Percentiles rank a stretch among this genome's conserved stretches.
Conservation (phyloP, 2,329 filamentous ascomycete genomes). For the Westerdykella ornata region DNA sequence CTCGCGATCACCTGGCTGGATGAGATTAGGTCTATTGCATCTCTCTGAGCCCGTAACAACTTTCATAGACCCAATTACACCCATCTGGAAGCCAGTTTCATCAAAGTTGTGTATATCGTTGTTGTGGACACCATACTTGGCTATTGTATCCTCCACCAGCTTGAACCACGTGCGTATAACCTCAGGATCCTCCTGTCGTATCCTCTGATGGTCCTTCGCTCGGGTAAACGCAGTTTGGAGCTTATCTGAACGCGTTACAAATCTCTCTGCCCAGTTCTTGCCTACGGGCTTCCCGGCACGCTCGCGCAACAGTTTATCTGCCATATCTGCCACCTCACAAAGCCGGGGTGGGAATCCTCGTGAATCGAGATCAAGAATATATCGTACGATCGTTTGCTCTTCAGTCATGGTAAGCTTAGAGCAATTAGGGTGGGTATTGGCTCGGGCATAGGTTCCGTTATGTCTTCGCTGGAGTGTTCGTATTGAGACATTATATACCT, state of each 20-base stretch:
- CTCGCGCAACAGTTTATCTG: constrained; percentile 2
- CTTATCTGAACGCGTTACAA: constrained; percentile 10
- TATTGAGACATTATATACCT: background rate
- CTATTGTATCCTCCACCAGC: constrained; percentile 8
- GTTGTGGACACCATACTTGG: constrained; percentile 7
- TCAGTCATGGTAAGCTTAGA: constrained; percentile 2
- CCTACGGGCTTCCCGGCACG: constrained; percentile 6
- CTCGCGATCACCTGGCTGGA: constrained; percentile 12
- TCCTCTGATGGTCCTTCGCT: constrained; percentile 7
- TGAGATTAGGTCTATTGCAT: constrained; percentile 5
- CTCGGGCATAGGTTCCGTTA: constrained; percentile 1
- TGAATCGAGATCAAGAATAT: constrained; percentile 5
- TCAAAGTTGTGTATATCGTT: constrained; percentile 11
- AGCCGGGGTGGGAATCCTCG: constrained; percentile 4
- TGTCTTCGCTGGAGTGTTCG: background rate
- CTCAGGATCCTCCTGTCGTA: constrained; percentile 8
- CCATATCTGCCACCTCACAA: constrained; percentile 4
- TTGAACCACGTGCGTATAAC: constrained; percentile 9
- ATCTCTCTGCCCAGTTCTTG: constrained; percentile 9
- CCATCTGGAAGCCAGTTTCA: no score
- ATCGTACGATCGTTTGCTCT: constrained; percentile 4
- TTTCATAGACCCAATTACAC: no score
- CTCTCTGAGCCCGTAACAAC: constrained; percentile 7
- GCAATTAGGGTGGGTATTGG: background rate
- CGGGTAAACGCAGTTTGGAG: constrained; percentile 12